Base-by-base conservation (phyloP, 306 rosid species). In the Abrus pulchellus region DNA sequence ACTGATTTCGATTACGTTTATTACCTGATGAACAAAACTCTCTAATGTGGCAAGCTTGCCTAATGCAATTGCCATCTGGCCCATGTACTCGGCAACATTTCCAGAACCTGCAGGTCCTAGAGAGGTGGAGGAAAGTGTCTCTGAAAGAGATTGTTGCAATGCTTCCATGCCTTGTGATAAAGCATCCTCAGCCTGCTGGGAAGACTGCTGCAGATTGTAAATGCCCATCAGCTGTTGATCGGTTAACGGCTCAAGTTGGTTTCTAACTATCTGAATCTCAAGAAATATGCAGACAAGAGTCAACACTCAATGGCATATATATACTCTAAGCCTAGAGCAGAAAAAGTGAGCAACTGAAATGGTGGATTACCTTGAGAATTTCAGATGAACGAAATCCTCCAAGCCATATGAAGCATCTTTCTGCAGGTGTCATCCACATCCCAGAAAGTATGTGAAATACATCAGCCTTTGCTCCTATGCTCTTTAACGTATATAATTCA, bases 11-110 rank as follows among this genome's bases (percentile, higher is more conserved):
- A 75, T 45, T 47, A 59, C 59, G 7, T 30, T 6, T 12, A 13
- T 77, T 75, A 88, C 98, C 92, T 94, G 98, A 82, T 89, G 86
- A 75, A 90, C 85, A 86, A 94, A 94, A 75, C 74, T 88, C 85
- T 94, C 96, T 0, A 92, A 81, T n/a, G 94, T 87, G 27, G 93
- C 87, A 62, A 94, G 96, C 70, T 92, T 92, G 76, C 92, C 89
- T 96, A 94, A 90, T 55, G 98, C 97, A 63, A 94, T 78, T 0
- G 98, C 98, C 98, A 94, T 94, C 86, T 92, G 97, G 10, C 94
- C 97, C 98, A 94, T 94, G 82, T 94, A 94, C 43, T 90, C 96
- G 0, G 96, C 94, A 2, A 94, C 97, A 82, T 90, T 86, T 41
- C 91, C 94, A 1, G 92, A 87, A 45, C 61, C 81, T 14, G 87